Evolutionary conservation across 1,284 basidiomycete species (phyloP).

Genomic region (Cutaneotrichosporon cutaneum): DNA sequence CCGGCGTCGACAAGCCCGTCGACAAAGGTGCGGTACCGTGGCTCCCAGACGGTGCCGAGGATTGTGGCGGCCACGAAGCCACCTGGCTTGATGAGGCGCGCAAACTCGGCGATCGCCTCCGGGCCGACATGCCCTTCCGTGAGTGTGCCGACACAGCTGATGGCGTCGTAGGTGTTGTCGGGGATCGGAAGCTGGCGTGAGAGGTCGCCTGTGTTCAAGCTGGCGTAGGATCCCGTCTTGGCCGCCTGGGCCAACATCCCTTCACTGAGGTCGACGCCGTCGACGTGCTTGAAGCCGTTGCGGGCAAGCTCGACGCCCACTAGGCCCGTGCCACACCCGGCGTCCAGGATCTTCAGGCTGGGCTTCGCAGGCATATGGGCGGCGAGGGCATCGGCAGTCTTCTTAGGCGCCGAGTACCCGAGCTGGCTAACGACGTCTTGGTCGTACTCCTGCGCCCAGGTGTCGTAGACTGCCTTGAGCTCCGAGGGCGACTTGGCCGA

Average conservation of each 20-base stretch:
- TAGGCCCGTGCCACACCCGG: slow-evolving; percentile 18
- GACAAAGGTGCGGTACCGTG: slow-evolving; percentile 1
- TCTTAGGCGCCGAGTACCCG: slow-evolving; percentile 10
- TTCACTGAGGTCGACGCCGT: slow-evolving; percentile 16
- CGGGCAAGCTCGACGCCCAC: slow-evolving; percentile 9
- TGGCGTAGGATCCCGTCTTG: slow-evolving; percentile 14
- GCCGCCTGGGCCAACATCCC: slow-evolving; percentile 15
- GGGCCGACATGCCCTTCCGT: slow-evolving; percentile 19
- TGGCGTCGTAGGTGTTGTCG: slow-evolving; percentile 8
- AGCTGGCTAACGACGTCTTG: slow-evolving; percentile 12
- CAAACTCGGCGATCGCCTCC: slow-evolving; percentile 13
- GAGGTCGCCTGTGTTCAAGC: slow-evolving; percentile 9
- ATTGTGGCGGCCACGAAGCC: slow-evolving; percentile 12
- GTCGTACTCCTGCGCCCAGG: slow-evolving; percentile 43
- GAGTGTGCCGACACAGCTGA: slow-evolving; percentile 16
- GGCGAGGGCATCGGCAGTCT: neutral
- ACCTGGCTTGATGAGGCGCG: slow-evolving; percentile 2
- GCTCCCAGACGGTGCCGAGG: slow-evolving; percentile 14
- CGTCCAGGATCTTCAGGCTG: slow-evolving; percentile 11
- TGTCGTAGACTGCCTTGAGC: slow-evolving; percentile 8
- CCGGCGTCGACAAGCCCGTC: slow-evolving; percentile 2
- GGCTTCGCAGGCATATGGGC: neutral
- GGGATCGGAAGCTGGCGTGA: neutral
- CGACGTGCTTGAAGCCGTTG: neutral
- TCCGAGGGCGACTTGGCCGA: neutral